phyloP scores from a whole-genome alignment of 2,329 filamentous ascomycete genomes.

The Phaeosphaeriaceae sp. region DNA sequence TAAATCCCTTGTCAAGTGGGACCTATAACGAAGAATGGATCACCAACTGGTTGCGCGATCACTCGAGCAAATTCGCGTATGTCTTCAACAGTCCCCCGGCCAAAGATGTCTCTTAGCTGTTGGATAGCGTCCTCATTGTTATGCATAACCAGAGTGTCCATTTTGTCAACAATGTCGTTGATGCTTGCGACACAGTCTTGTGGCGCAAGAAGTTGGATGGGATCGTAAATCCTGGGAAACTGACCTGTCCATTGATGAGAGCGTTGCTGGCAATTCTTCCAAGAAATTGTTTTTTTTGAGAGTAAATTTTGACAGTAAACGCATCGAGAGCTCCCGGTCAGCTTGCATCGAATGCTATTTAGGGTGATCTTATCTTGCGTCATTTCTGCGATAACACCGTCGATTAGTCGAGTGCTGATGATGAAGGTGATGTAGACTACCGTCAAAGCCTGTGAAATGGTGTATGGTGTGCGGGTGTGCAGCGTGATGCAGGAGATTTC shows the following conservation, averaged over 20 bases:
- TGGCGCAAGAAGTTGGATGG: slow-evolving; percentile 59
- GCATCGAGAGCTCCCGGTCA: neutral
- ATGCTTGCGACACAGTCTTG: slow-evolving; percentile 60
- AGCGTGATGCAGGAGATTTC: neutral
- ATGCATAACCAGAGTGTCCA: slow-evolving; percentile 56
- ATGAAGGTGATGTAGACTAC: neutral
- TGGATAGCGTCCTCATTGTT: slow-evolving; percentile 54
- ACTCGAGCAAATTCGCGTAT: slow-evolving; percentile 58
- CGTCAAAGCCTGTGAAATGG: neutral
- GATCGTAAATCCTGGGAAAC: slow-evolving; percentile 48
- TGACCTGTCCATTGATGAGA: neutral
- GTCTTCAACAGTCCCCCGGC: slow-evolving; percentile 55
- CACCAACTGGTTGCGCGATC: slow-evolving; percentile 58
- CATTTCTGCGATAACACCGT: too few relatives aligned
- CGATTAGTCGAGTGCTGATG: neutral
- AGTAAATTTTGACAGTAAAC: neutral
- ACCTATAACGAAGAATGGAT: slow-evolving; percentile 58
- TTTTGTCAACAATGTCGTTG: slow-evolving; percentile 59
- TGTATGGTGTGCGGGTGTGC: neutral
- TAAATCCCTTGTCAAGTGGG: slow-evolving; percentile 66
- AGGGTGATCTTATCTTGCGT: neutral
- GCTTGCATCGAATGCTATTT: neutral
- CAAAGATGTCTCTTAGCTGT: slow-evolving; percentile 58
- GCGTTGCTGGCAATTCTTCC: neutral
- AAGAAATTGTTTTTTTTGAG: neutral